A percentile compares a stretch with the other conserved stretches of the same genome.
phyloP scores from a whole-genome alignment of 2,329 filamentous ascomycete genomes.

The Penicillium digitatum region DNA sequence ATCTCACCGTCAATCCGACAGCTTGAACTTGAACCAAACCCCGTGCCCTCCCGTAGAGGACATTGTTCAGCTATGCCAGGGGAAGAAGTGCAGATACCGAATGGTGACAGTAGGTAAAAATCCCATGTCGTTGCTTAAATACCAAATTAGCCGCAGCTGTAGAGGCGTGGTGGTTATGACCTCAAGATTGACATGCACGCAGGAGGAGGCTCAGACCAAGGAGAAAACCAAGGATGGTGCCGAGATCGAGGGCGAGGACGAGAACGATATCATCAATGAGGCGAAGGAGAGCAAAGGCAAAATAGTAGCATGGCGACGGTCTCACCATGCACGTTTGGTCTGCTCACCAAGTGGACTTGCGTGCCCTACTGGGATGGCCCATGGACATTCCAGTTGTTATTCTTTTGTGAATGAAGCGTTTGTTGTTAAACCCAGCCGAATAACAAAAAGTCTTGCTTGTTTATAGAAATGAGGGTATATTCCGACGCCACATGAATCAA shows the following conservation, averaged over 20 bases:
- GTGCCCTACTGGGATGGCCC: background rate
- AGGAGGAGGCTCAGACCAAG: background rate
- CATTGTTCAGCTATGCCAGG: background rate
- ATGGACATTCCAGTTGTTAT: background rate
- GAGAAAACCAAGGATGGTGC: background rate
- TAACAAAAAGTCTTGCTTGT: background rate
- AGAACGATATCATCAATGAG: background rate
- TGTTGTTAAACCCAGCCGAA: background rate
- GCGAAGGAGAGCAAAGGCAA: background rate
- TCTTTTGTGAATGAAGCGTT: background rate
- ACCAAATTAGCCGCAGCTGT: background rate
- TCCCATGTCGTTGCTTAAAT: background rate
- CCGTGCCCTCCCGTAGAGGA: no score
- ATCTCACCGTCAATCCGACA: background rate
- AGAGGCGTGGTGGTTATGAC: background rate
- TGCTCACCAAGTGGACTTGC: background rate
- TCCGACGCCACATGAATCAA: conserved; percentile 10
- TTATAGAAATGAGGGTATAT: conserved; percentile 10
- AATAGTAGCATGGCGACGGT: background rate
- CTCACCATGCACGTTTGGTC: background rate
- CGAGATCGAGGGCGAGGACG: background rate
- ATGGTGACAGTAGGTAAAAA: background rate
- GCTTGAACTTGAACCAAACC: background rate
- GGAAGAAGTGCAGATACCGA: background rate
- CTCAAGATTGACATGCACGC: background rate